phyloP scores from a whole-genome alignment of 164 flowering plant species.

The Chimonanthus praecox region DNA sequence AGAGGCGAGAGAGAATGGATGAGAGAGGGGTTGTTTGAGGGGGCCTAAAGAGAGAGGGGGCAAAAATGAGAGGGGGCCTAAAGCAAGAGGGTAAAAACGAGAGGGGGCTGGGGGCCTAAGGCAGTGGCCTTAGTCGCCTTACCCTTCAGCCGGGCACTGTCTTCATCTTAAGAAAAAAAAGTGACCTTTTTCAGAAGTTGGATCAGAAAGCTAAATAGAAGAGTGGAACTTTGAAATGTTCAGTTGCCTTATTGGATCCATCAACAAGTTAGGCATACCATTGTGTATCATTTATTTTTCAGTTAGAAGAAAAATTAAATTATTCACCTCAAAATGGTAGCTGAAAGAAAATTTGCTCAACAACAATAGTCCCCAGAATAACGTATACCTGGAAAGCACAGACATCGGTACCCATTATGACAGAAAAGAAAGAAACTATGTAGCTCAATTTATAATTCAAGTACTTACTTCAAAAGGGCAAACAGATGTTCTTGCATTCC shows the following conservation, averaged over 20 bases:
- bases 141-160: too few relatives aligned
- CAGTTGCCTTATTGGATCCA: neutral
- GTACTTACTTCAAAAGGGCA: constrained; percentile 60
- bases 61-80: too few relatives aligned
- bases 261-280: neutral
- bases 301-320: constrained; percentile 3
- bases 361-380: constrained; percentile 71
- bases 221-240: neutral
- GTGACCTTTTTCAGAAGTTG: neutral
- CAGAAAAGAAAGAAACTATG: neutral
- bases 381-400: constrained; percentile 50
- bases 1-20: too few relatives aligned
- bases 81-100: too few relatives aligned
- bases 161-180: neutral
- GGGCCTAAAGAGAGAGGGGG: too few relatives aligned
- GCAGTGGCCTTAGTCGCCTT: too few relatives aligned
- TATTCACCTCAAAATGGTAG: constrained; percentile 75
- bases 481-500: constrained; percentile 89
- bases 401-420: constrained; percentile 8
- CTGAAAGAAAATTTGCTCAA: constrained; percentile 75
- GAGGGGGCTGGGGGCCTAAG: too few relatives aligned
- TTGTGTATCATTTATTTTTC: neutral
- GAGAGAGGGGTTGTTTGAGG: too few relatives aligned
- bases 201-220: neutral
- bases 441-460: constrained; percentile 1